A percentile compares a stretch with the other conserved stretches of the same genome.
Evolutionary conservation across 352 stramenopile species (phyloP).

Genomic region (Phytophthora fragariaefolia): DNA sequence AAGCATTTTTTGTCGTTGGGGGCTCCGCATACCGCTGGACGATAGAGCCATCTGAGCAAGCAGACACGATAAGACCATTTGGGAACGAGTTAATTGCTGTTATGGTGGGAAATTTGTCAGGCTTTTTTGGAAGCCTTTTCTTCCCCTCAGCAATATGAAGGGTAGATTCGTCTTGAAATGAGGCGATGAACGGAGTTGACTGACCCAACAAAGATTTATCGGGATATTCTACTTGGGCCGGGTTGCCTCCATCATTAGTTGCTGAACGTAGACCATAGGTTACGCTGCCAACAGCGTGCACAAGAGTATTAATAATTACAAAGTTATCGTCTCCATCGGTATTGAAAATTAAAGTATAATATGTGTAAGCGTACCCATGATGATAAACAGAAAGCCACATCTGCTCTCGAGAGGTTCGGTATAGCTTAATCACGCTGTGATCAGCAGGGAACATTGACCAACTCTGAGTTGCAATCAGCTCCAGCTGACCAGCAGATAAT

Average conservation of each 20-base stretch:
- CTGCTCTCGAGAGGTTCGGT: conserved; percentile 45
- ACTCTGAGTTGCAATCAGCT: conserved; percentile 49
- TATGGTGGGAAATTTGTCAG: conserved; percentile 57
- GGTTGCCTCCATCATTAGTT: not conserved
- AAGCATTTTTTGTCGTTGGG: not conserved
- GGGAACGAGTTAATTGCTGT: conserved; percentile 52
- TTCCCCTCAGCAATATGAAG: conserved; percentile 50
- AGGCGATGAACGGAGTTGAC: conserved; percentile 59
- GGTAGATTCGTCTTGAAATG: conserved; percentile 59
- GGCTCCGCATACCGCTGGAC: conserved; percentile 41
- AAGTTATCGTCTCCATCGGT: too few species aligned
- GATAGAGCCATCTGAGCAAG: conserved; percentile 69
- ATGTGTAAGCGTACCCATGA: conserved; percentile 40
- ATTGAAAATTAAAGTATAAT: not conserved
- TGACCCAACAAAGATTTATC: not conserved
- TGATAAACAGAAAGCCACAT: conserved; percentile 77
- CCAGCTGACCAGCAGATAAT: conserved; percentile 58
- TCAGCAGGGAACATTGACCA: conserved; percentile 71
- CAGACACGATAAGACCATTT: conserved; percentile 57
- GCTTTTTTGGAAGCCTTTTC: conserved; percentile 43
- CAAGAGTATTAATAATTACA: too few species aligned
- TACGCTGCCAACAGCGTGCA: conserved; percentile 37
- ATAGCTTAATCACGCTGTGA: conserved; percentile 66
- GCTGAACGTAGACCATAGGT: conserved; percentile 65
- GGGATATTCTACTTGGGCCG: not conserved